phyloP scores from a whole-genome alignment of 139 green algal genomes.

The Zygnema circumcarinatum region DNA sequence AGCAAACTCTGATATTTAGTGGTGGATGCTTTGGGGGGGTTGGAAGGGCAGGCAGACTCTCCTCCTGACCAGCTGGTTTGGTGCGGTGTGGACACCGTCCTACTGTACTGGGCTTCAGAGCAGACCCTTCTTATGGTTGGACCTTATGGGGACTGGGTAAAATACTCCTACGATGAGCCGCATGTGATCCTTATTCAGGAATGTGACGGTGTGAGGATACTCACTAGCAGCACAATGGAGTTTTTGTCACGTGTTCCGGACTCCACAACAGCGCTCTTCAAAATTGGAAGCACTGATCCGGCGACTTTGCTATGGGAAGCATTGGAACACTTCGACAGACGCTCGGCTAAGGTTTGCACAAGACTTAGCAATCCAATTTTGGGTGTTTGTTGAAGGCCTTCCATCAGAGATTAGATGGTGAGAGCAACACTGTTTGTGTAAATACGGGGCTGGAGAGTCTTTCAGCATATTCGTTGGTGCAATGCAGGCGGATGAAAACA shows the following conservation, averaged over 20 bases:
- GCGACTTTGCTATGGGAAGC: slow-evolving; percentile 80
- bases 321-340: slow-evolving; percentile 78
- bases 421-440: no score
- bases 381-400: no score
- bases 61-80: slow-evolving; percentile 76
- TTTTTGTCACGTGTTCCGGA: slow-evolving; percentile 62
- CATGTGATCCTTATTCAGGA: slow-evolving; percentile 66
- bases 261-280: slow-evolving; percentile 44
- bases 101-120: slow-evolving; percentile 77
- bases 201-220: slow-evolving; percentile 78
- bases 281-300: slow-evolving; percentile 52
- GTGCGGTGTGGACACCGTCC: slow-evolving; percentile 83
- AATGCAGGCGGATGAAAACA: slow-evolving; percentile 63
- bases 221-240: slow-evolving; percentile 59
- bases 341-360: slow-evolving; percentile 42
- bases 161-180: slow-evolving; percentile 50
- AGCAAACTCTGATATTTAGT: no score
- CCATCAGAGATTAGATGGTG: no score
- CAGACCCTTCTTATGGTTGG: slow-evolving; percentile 72
- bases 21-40: no score
- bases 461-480: no score
- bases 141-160: slow-evolving; percentile 73
- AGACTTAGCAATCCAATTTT: no score
- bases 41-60: not conserved
- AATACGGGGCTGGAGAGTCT: no score